phyloP scores from a whole-genome alignment of 139 green algal genomes.

The Diplosphaera chodatii region DNA sequence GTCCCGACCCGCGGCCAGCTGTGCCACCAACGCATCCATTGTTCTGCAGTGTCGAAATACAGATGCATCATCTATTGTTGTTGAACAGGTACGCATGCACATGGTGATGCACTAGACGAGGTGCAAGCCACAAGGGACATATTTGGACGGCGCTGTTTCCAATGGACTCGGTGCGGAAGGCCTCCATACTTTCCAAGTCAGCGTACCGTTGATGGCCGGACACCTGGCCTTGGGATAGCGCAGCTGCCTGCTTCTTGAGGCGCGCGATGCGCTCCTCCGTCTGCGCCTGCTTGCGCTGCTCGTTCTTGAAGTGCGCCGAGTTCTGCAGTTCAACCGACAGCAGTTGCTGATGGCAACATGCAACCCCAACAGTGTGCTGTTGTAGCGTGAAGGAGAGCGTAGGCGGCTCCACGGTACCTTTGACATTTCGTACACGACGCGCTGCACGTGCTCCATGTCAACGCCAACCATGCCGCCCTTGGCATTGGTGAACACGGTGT shows the following conservation, averaged over 20 bases:
- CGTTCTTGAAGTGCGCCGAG: constrained; percentile 83
- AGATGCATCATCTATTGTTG: too few species aligned
- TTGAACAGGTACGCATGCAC: too few species aligned
- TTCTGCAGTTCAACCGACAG: constrained; percentile 33
- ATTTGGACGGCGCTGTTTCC: too few species aligned
- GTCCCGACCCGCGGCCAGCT: constrained; percentile 66
- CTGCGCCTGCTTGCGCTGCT: constrained; percentile 77
- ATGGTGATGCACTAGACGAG: too few species aligned
- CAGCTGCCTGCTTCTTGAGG: constrained; percentile 24
- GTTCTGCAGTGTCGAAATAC: too few species aligned
- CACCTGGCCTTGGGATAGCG: constrained; percentile 41
- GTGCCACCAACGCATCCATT: constrained; percentile 42
- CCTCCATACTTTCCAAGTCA: too few species aligned
- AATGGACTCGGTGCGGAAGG: too few species aligned
- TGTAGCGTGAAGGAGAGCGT: too few species aligned
- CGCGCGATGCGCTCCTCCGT: constrained; percentile 44
- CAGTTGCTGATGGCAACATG: too few species aligned
- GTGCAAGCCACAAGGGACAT: too few species aligned
- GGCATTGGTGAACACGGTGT: constrained; percentile 88
- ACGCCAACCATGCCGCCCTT: constrained; percentile 83
- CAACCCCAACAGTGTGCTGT: too few species aligned
- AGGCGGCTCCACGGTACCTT: too few species aligned
- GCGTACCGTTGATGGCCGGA: constrained; percentile 24
- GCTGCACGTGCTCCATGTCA: constrained; percentile 60
- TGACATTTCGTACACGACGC: constrained; percentile 85